phyloP scores from a whole-genome alignment of 345 rosid species.

The Boechera divaricarpa region DNA sequence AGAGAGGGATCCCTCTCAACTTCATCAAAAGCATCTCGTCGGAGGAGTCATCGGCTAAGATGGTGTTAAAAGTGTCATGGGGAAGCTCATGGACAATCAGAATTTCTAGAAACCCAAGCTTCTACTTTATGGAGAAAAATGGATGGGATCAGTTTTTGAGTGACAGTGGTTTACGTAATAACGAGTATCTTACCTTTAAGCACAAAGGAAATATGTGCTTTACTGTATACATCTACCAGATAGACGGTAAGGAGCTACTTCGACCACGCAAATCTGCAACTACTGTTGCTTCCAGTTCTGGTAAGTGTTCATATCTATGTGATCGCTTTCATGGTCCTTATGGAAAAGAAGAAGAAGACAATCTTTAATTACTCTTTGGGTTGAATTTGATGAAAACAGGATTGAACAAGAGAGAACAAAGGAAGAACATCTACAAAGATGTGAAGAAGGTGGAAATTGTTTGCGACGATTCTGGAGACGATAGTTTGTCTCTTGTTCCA shows the following conservation, averaged over 20 bases:
- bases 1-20: slow-evolving; percentile 37
- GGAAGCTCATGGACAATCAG: slow-evolving; percentile 38
- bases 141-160: slow-evolving; percentile 42
- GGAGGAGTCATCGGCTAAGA: background rate
- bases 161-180: slow-evolving; percentile 26
- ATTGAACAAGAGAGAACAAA: slow-evolving; percentile 13
- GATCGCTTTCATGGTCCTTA: background rate
- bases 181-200: slow-evolving; percentile 39
- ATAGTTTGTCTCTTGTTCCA: slow-evolving; percentile 23
- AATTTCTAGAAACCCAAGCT: slow-evolving; percentile 3
- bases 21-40: slow-evolving; percentile 28
- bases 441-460: slow-evolving; percentile 17
- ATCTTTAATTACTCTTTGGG: background rate
- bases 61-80: slow-evolving; percentile 35
- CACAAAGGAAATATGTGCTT: slow-evolving; percentile 33
- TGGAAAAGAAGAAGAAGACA: background rate
- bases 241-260: slow-evolving; percentile 20
- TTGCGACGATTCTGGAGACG: background rate
- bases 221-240: slow-evolving; percentile 27
- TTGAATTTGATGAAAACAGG: slow-evolving; percentile 16
- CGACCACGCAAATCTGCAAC: background rate
- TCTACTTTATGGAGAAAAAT: slow-evolving; percentile 37
- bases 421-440: slow-evolving; percentile 14
- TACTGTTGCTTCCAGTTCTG: slow-evolving; percentile 11
- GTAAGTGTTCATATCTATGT: slow-evolving; percentile 25